phyloP scores from a whole-genome alignment of 345 rosid genomes.

The Arabis alpina region DNA sequence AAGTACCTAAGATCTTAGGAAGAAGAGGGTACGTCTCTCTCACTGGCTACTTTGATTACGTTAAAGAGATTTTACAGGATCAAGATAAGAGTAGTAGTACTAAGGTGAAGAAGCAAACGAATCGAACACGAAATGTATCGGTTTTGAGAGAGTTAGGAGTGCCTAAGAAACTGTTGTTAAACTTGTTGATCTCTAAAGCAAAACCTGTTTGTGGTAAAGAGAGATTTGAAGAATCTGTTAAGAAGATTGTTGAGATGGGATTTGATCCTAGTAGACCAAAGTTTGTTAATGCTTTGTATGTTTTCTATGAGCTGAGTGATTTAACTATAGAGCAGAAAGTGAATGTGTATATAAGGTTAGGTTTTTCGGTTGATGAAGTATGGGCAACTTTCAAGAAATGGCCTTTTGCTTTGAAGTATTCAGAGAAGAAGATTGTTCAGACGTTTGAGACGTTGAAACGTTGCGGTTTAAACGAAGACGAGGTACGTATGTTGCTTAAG shows the following conservation, averaged over 20 bases:
- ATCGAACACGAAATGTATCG: constrained; percentile 27
- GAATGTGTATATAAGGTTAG: constrained; percentile 32
- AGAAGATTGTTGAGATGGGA: constrained; percentile 35
- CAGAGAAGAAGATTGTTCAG: constrained; percentile 42
- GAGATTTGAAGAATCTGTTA: constrained; percentile 31
- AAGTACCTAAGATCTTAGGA: constrained; percentile 31
- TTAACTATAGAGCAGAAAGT: constrained; percentile 38
- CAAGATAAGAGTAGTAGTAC: neutral
- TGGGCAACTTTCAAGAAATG: constrained; percentile 39
- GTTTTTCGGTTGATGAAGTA: constrained; percentile 39
- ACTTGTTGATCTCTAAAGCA: constrained; percentile 24
- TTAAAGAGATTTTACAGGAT: constrained; percentile 25
- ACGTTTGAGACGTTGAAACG: constrained; percentile 27
- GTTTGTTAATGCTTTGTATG: constrained; percentile 43
- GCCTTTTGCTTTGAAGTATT: constrained; percentile 34
- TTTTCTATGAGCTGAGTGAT: constrained; percentile 14
- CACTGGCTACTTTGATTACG: constrained; percentile 13
- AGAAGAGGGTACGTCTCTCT: constrained; percentile 1
- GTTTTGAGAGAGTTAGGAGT: constrained; percentile 42
- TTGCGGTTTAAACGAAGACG: constrained; percentile 14
- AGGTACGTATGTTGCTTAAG: constrained; percentile 1
- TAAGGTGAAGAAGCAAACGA: constrained; percentile 8
- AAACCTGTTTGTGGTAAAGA: constrained; percentile 15
- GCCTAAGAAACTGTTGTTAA: constrained; percentile 29
- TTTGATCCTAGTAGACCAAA: constrained; percentile 40